Conservation (phyloP, 257 asterid genomes). For the Vinca minor region DNA sequence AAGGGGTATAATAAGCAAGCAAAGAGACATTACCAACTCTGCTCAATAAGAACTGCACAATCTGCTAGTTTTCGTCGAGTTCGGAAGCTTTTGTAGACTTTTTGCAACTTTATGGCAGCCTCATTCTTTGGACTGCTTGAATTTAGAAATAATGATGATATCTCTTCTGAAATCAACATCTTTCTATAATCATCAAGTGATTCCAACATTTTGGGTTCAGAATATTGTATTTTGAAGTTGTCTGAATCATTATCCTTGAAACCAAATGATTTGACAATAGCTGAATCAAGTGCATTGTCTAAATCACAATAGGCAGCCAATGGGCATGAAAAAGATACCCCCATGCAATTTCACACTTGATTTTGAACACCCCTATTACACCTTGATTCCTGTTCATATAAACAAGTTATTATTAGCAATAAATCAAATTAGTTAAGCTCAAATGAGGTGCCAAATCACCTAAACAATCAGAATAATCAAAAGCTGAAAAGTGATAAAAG, state of each 20-base stretch:
- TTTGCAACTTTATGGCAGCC: slow-evolving; percentile 84
- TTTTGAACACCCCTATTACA: slow-evolving; percentile 19
- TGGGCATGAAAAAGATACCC: slow-evolving; percentile 61
- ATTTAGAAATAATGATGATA: no score
- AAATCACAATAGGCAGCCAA: slow-evolving; percentile 39
- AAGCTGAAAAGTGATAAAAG: background rate
- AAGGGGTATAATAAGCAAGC: background rate
- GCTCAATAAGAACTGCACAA: slow-evolving; percentile 87
- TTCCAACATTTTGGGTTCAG: slow-evolving; percentile 25
- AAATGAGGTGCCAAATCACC: slow-evolving; percentile 11
- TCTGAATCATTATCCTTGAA: slow-evolving; percentile 27
- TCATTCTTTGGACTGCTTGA: slow-evolving; percentile 54
- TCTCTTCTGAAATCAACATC: slow-evolving; percentile 15
- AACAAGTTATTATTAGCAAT: no score
- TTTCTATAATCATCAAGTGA: slow-evolving; percentile 35
- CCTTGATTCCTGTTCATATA: slow-evolving; percentile 30
- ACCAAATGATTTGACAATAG: slow-evolving; percentile 34
- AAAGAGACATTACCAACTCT: slow-evolving; percentile 53
- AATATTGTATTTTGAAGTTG: no score
- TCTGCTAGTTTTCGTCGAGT: slow-evolving; percentile 89
- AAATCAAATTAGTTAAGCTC: background rate
- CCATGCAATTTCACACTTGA: slow-evolving; percentile 55
- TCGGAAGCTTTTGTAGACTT: slow-evolving; percentile 82
- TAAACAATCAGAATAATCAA: background rate
- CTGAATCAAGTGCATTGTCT: slow-evolving; percentile 46